Evolutionary conservation across 495 filamentous ascomycete species (phyloP), one percentile per base, ranked within the genome.

Genomic region (Lepraria neglecta): DNA sequence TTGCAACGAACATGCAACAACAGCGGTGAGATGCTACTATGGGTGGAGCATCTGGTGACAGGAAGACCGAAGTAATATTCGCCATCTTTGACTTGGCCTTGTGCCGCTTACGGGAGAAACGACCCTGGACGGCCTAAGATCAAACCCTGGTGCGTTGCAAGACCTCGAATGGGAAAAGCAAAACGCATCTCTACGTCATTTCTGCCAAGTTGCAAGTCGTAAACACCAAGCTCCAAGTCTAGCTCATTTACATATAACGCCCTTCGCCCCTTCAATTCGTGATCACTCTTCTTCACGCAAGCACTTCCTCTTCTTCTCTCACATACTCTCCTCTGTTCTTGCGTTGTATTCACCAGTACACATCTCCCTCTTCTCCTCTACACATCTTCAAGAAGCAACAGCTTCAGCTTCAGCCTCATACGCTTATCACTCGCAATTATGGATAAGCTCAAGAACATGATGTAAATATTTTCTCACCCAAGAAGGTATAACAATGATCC

Each of bases 371-470:
- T 31, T 5, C 21, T 19, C 17, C 30, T 38, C 30, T 35, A n/a
- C 31, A 30, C 31, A 4, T 24, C 31, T 35, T 54, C 0, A 14
- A 19, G 35, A 54, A 38, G 31, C 31, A 35, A 54, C 15, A 17
- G 12, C 7, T 19, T 10, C n/a, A 35, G 17, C 5, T 19, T 54
- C 31, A 38, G 7, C 31, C 17, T 19, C 19, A 24, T 31, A 54
- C 30, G 7, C 15, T 35, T 19, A 19, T 12, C 51, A 21, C 24
- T 58, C 31, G 19, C 19, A 59, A 59, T 0, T 24, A 69, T 69
- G 67, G 67, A 69, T 9, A 69, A 69, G 61, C 52, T 73, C 31
- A 76, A 77, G 69, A 72, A 73, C 61, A 62, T 77, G 30, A 62
- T 75, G 79, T 81, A 69, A 75, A 76, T 74, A 44, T 45, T 40